Evolutionary conservation across 140 eudicot genomes (phyloP), one percentile per base, ranked within the genome.

Genomic region (Cichorium intybus): DNA sequence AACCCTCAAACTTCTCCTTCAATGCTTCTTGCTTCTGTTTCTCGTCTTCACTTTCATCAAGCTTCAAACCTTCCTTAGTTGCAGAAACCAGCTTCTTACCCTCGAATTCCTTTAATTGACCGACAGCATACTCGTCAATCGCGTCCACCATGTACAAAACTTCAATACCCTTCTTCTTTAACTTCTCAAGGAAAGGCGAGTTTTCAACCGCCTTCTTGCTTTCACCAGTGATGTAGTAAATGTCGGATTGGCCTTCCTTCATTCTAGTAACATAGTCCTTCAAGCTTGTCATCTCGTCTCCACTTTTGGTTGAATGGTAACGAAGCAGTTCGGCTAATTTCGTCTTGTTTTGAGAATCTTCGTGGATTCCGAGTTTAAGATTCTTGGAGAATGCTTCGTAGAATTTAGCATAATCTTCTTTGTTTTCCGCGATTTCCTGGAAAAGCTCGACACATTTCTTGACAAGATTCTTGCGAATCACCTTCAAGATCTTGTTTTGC

Each of bases 151-250:
- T 90, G 87, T 60, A 90, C 46, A 90, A 64, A 14, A 90, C 97
- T 66, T 90, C 97, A 7, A 79, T 79, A 0, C 97, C 95, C 77
- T 86, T 90, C 80, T 90, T 90, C 87, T 71, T 86, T 14, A 90
- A 74, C 77, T 78, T 90, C 84, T 90, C 97, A 7, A 90, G 84
- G 89, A 90, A 90, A 7, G 97, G 97, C 16, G 97, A 90, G 82
- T 90, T 90, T 84, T 90, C 97, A 9, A 90, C 97, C 0, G 97
- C 93, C 82, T 90, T 90, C 78, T 84, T 90, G 93, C 95, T 86
- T 69, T 90, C 97, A 69, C 97, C 97, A 7, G 97, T 90, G 54
- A 90, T 90, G 75, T 90, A 90, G 69, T 64, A 90, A n/a, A 90
- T 90, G 64, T 86, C 97, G 17, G 21, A 77, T 74, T 90, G 97